Conservation (phyloP, 345 rosid genomes). For the Sonneratia caseolaris region DNA sequence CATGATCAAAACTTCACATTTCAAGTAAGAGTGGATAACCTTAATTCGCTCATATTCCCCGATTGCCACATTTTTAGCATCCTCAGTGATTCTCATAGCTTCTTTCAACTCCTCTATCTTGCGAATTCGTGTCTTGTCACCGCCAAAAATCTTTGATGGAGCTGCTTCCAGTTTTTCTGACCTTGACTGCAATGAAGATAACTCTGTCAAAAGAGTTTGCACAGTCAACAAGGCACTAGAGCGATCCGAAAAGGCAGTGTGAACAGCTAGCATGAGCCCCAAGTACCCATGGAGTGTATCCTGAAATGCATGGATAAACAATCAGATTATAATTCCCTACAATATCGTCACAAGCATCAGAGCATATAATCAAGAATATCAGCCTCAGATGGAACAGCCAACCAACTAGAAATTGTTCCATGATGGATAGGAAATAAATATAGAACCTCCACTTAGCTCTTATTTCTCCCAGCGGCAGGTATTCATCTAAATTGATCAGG, state of each 20-base stretch:
- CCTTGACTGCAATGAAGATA: conserved; percentile 58
- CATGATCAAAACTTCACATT: neutral
- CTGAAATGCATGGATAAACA: conserved; percentile 25
- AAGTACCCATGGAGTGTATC: conserved; percentile 89
- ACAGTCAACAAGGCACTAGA: conserved; percentile 81
- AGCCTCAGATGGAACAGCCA: neutral
- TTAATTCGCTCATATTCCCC: conserved; percentile 87
- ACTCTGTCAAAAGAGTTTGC: conserved; percentile 80
- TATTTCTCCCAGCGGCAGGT: neutral
- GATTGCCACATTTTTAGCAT: conserved; percentile 75
- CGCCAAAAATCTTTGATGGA: conserved; percentile 91
- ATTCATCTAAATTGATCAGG: neutral
- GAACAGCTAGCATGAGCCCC: conserved; percentile 83
- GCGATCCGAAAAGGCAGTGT: conserved; percentile 79
- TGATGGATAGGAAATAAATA: neutral
- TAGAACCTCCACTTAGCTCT: neutral
- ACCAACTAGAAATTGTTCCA: neutral
- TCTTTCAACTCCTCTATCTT: conserved; percentile 85
- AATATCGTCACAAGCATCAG: conserved; percentile 4
- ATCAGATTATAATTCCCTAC: neutral
- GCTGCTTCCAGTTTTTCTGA: conserved; percentile 90
- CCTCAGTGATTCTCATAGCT: conserved; percentile 67
- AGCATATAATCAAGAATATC: conserved; percentile 5
- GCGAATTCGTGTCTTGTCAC: conserved; percentile 86
- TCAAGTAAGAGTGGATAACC: conserved; percentile 25